phyloP scores from a whole-genome alignment of 768 basidiomycete genomes.

The Lentinula lateritia region DNA sequence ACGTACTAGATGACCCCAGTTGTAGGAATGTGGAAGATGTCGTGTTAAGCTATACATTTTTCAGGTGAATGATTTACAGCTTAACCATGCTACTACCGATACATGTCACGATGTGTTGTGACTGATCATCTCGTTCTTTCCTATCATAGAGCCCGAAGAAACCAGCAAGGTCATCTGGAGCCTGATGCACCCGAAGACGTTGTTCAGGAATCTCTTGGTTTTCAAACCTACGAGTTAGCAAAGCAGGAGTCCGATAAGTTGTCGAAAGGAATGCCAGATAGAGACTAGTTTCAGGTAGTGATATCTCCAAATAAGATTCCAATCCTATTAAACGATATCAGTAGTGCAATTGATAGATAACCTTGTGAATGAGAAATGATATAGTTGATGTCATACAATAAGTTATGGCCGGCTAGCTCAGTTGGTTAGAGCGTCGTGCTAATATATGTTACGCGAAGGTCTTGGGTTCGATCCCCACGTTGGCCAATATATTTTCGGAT shows the following conservation, averaged over 20 bases:
- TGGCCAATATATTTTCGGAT: conserved; percentile 36
- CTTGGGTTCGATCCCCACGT: conserved; percentile 80
- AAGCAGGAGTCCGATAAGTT: conserved; percentile 20
- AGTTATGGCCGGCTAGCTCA: conserved; percentile 76
- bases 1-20: conserved; percentile 88
- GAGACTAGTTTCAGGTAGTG: neutral
- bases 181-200: conserved; percentile 83
- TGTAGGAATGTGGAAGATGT: conserved; percentile 87
- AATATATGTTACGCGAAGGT: conserved; percentile 61
- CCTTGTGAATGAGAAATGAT: no score
- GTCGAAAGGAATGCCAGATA: neutral
- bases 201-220: conserved; percentile 78
- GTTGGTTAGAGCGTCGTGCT: conserved; percentile 92
- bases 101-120: neutral
- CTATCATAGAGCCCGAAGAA: conserved; percentile 70
- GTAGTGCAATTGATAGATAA: no score
- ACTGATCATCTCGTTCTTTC: neutral
- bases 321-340: no score
- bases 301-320: no score
- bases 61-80: conserved; percentile 53
- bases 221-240: conserved; percentile 54
- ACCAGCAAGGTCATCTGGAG: conserved; percentile 78
- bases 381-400: no score
- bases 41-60: conserved; percentile 96
- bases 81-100: neutral